A percentile compares a stretch with the other conserved stretches of the same genome.
Conservation (phyloP, 2,329 filamentous ascomycete genomes). For the Canariomyces notabilis region DNA sequence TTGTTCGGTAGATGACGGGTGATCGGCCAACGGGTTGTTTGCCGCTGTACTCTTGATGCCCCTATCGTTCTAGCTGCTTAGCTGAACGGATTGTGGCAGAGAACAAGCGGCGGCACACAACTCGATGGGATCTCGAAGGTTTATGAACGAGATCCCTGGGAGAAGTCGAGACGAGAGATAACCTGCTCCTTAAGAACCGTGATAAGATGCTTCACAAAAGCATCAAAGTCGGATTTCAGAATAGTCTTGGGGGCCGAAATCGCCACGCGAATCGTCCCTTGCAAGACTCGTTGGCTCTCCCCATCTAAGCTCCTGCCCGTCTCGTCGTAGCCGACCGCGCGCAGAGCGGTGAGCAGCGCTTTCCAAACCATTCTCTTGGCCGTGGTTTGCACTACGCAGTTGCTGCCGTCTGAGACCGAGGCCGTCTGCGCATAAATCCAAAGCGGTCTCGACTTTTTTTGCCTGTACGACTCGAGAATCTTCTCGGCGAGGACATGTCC, state of each 20-base stretch:
- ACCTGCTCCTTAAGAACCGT: neutral
- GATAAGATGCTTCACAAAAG: constrained; percentile 4
- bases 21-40: too few species aligned
- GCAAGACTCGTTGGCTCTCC: neutral
- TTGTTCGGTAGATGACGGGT: too few species aligned
- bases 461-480: constrained; percentile 15
- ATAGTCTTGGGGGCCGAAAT: constrained; percentile 6
- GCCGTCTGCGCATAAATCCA: constrained; percentile 14
- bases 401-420: constrained; percentile 1
- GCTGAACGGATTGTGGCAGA: too few species aligned
- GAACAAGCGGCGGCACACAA: too few species aligned
- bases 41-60: too few species aligned
- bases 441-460: constrained; percentile 9
- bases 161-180: too few species aligned
- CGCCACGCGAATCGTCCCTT: constrained; percentile 9
- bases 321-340: constrained; percentile 13
- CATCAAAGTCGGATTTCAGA: constrained; percentile 6
- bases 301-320: constrained; percentile 7
- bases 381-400: constrained; percentile 9
- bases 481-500: constrained; percentile 30
- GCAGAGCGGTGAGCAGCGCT: constrained; percentile 18
- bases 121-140: too few species aligned
- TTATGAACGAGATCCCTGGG: too few species aligned
- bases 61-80: too few species aligned
- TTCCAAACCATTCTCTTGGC: constrained; percentile 6